Evolutionary conservation across 129 eudicot species (phyloP).

Genomic region (Centrapalus pauciflorus): DNA sequence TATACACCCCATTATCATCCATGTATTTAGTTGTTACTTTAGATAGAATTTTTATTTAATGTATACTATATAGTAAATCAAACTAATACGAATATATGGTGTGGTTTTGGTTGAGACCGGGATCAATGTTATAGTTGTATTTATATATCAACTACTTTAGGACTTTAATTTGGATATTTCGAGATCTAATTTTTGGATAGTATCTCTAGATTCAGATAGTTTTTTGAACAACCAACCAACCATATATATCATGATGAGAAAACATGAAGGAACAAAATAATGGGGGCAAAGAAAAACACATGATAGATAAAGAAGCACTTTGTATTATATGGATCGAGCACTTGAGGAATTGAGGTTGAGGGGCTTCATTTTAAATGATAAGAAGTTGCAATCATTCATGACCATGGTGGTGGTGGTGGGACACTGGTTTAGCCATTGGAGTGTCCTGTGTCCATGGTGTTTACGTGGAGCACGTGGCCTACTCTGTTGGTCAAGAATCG

Average conservation of each 20-base stretch:
- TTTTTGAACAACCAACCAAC: too few relatives aligned
- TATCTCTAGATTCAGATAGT: too few relatives aligned
- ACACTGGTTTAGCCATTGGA: slow-evolving; percentile 16
- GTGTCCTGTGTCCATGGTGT: slow-evolving; percentile 10
- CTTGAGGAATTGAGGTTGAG: slow-evolving; percentile 2
- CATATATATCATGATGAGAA: not conserved
- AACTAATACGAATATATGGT: too few relatives aligned
- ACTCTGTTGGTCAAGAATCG: slow-evolving; percentile 10
- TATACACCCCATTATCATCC: too few relatives aligned
- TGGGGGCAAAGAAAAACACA: slow-evolving; percentile 31
- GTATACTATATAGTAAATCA: too few relatives aligned
- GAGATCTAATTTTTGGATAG: too few relatives aligned
- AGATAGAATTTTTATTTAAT: too few relatives aligned
- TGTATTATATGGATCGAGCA: slow-evolving; percentile 19
- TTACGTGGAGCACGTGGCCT: slow-evolving; percentile 21
- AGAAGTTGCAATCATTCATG: slow-evolving; percentile 5
- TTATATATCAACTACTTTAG: too few relatives aligned
- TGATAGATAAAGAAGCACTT: slow-evolving; percentile 19
- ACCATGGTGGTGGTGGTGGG: slow-evolving; percentile 18
- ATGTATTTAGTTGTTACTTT: too few relatives aligned
- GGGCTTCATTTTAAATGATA: slow-evolving; percentile 16
- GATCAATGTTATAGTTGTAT: too few relatives aligned
- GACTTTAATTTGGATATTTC: too few relatives aligned
- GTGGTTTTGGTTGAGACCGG: too few relatives aligned
- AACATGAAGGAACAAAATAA: slow-evolving; percentile 25